These are phyloP conservation scores for Nakazawaea wickerhamii DNA, from an alignment of 805 yeast genomes.

Conservation along the genomic window DNA sequence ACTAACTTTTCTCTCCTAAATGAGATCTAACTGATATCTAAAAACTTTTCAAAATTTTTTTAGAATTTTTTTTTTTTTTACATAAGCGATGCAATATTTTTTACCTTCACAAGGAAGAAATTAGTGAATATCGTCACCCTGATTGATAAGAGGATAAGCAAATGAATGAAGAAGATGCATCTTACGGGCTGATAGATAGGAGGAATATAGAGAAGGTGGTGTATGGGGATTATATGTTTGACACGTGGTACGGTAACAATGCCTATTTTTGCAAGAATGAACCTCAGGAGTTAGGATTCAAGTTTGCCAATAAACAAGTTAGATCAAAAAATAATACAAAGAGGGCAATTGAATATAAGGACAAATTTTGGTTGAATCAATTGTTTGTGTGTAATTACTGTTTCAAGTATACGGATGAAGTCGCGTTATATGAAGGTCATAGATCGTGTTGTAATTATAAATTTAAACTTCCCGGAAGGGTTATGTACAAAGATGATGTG, in stretches of 20 bases:
- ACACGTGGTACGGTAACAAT: conserved; percentile 86
- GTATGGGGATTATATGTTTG: conserved; percentile 62
- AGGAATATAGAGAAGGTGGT: conserved; percentile 62
- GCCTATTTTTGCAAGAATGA: conserved; percentile 57
- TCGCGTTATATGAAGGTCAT: conserved; percentile 46
- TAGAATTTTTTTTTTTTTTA: neutral
- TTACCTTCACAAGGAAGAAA: neutral
- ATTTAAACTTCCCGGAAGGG: conserved; percentile 51
- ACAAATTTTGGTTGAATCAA: conserved; percentile 46
- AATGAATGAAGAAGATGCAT: conserved; percentile 30
- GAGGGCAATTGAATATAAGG: conserved; percentile 17
- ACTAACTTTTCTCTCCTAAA: neutral
- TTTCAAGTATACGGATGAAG: conserved; percentile 66
- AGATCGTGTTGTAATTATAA: conserved; percentile 38
- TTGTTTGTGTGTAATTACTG: conserved; percentile 77
- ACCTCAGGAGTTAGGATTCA: conserved; percentile 41
- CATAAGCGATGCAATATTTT: conserved; percentile 7
- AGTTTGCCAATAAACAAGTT: conserved; percentile 22
- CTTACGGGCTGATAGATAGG: conserved; percentile 56
- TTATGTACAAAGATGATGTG: conserved; percentile 58
- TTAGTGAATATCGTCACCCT: neutral
- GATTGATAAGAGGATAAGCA: conserved; percentile 17
- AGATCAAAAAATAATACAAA: conserved; percentile 17
- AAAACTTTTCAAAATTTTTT: conserved; percentile 3
- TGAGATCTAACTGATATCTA: neutral